These are phyloP conservation scores for Triglochin maritima DNA, from an alignment of 106 monocot species.

Conservation along the genomic window DNA sequence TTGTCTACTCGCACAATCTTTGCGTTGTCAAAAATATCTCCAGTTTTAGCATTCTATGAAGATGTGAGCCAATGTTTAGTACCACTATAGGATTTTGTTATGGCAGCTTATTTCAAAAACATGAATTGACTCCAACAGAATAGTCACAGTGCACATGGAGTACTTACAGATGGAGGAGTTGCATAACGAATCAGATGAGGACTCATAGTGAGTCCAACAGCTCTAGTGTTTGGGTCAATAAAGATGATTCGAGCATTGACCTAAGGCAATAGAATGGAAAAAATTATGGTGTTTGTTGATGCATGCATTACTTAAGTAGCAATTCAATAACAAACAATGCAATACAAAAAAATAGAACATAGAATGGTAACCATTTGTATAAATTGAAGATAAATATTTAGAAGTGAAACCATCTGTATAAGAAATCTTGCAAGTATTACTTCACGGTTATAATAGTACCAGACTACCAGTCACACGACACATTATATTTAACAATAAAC, in stretches of 20 bases:
- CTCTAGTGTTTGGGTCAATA: slow-evolving; percentile 81
- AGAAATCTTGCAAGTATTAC: no score
- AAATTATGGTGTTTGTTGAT: not conserved
- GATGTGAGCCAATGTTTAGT: not conserved
- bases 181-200: slow-evolving; percentile 40
- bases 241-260: slow-evolving; percentile 90
- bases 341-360: not conserved
- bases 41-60: slow-evolving; percentile 63
- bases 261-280: slow-evolving; percentile 20
- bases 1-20: slow-evolving; percentile 66
- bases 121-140: not conserved
- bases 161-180: slow-evolving; percentile 64
- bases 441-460: no score
- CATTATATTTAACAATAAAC: no score
- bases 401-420: no score
- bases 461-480: no score
- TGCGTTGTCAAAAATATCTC: slow-evolving; percentile 86
- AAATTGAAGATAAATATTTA: no score
- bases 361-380: no score
- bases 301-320: no score
- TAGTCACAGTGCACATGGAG: no score
- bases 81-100: no score
- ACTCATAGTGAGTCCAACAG: slow-evolving; percentile 88
- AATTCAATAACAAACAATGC: not conserved
- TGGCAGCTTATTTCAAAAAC: not conserved